These are phyloP conservation scores for Candida buenavistaensis DNA, from an alignment of 1,139 yeast species.

Conservation along the genomic window DNA sequence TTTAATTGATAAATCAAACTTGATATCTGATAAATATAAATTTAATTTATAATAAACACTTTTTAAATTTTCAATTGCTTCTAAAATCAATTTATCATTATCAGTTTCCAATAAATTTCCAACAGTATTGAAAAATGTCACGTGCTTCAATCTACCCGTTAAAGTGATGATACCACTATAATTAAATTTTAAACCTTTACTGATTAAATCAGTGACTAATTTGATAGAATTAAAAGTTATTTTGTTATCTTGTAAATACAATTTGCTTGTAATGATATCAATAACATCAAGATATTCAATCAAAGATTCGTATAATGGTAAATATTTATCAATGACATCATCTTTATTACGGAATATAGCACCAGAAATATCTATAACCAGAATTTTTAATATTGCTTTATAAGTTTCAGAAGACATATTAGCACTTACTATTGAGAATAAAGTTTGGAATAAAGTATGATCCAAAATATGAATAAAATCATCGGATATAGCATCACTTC, in stretches of 20 bases:
- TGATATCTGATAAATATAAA: slow-evolving; percentile 35
- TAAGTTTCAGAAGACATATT: slow-evolving; percentile 52
- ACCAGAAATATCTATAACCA: slow-evolving; percentile 46
- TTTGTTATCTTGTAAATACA: slow-evolving; percentile 45
- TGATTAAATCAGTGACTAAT: slow-evolving; percentile 47
- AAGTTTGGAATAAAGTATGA: slow-evolving; percentile 38
- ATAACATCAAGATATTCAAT: slow-evolving; percentile 44
- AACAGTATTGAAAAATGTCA: slow-evolving; percentile 43
- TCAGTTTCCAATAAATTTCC: slow-evolving; percentile 42
- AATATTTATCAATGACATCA: slow-evolving; percentile 34
- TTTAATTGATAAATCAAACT: slow-evolving; percentile 40
- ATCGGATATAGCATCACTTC: slow-evolving; percentile 40
- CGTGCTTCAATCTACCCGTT: slow-evolving; percentile 47
- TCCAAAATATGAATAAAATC: slow-evolving; percentile 43
- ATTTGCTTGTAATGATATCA: slow-evolving; percentile 41
- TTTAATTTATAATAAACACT: slow-evolving; percentile 38
- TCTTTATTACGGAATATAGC: slow-evolving; percentile 39
- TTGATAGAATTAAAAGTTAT: slow-evolving; percentile 46
- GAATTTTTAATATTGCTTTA: slow-evolving; percentile 49
- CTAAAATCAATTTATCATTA: slow-evolving; percentile 35
- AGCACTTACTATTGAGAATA: slow-evolving; percentile 44
- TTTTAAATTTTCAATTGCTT: slow-evolving; percentile 35
- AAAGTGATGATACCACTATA: slow-evolving; percentile 43
- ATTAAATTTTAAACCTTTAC: slow-evolving; percentile 40
- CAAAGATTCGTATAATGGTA: slow-evolving; percentile 43